phyloP scores from a whole-genome alignment of 345 rosid species.

The Arabidopsis suecica region DNA sequence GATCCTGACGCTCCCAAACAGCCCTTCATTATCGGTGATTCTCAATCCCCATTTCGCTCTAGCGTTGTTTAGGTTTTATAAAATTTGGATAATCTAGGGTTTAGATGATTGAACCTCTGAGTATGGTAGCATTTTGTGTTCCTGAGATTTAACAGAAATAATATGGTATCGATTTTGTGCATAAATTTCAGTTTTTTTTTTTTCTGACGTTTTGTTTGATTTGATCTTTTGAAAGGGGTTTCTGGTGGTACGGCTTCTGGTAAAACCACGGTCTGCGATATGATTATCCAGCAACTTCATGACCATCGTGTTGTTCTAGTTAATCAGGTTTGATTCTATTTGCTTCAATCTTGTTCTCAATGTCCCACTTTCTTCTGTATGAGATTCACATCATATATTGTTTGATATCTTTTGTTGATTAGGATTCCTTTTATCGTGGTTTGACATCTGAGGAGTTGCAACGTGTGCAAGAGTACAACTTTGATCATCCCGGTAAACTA shows the following conservation, averaged over 20 bases:
- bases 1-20: conserved; percentile 52
- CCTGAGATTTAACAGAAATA: background rate
- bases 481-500: conserved; percentile 90
- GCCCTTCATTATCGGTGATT: conserved; percentile 87
- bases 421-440: conserved; percentile 98
- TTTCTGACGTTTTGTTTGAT: background rate
- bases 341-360: conserved; percentile 1
- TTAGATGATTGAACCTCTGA: background rate
- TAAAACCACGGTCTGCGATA: conserved; percentile 96
- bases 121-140: background rate
- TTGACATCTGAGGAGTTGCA: conserved; percentile 75
- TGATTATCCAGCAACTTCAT: conserved; percentile 96
- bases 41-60: background rate
- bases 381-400: background rate
- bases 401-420: background rate
- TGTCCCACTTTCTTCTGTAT: conserved; percentile 6
- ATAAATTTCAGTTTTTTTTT: background rate
- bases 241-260: conserved; percentile 99
- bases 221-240: conserved; percentile 61
- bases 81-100: conserved; percentile 1
- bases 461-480: conserved; percentile 93
- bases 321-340: conserved; percentile 66
- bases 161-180: conserved; percentile 3
- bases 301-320: conserved; percentile 96
- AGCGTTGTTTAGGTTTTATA: background rate